These are phyloP conservation scores for Yamagishiella unicocca DNA, from an alignment of 139 green algal genomes.

Conservation along the genomic window DNA sequence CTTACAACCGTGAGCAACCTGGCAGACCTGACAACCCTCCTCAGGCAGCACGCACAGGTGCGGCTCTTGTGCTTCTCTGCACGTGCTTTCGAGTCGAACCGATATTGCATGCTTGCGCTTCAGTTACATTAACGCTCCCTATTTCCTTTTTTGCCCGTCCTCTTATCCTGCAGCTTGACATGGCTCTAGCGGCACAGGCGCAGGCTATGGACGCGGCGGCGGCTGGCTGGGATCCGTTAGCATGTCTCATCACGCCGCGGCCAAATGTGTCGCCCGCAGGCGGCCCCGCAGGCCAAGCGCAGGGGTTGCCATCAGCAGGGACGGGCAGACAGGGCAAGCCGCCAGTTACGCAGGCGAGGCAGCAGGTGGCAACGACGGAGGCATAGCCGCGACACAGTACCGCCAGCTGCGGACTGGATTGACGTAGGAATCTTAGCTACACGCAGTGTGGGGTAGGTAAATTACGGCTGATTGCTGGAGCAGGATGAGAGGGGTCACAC, in stretches of 20 bases:
- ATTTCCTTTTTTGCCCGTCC: not conserved
- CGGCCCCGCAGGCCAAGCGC: not conserved
- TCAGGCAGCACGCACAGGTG: conserved; percentile 37
- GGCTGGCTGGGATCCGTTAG: conserved; percentile 35
- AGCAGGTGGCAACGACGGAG: conserved; percentile 36
- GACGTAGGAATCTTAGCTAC: no score
- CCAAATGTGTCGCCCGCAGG: conserved; percentile 17
- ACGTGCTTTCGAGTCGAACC: no score
- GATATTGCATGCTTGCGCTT: no score
- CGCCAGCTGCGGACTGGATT: no score
- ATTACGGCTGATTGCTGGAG: not conserved
- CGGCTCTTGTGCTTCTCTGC: not conserved
- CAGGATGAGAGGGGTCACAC: conserved; percentile 7
- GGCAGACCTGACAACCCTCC: conserved; percentile 20
- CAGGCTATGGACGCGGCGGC: conserved; percentile 23
- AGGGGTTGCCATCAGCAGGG: conserved; percentile 6
- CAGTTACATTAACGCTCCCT: no score
- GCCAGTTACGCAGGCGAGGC: not conserved
- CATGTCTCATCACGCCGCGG: conserved; percentile 42
- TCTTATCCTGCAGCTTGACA: conserved; percentile 14
- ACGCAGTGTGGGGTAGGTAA: no score
- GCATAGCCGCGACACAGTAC: conserved; percentile 3
- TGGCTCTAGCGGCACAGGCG: conserved; percentile 37
- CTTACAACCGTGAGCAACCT: conserved; percentile 8
- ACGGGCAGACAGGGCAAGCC: conserved; percentile 21